Evolutionary conservation across 306 rosid genomes (phyloP).

Genomic region (Castanea sativa): DNA sequence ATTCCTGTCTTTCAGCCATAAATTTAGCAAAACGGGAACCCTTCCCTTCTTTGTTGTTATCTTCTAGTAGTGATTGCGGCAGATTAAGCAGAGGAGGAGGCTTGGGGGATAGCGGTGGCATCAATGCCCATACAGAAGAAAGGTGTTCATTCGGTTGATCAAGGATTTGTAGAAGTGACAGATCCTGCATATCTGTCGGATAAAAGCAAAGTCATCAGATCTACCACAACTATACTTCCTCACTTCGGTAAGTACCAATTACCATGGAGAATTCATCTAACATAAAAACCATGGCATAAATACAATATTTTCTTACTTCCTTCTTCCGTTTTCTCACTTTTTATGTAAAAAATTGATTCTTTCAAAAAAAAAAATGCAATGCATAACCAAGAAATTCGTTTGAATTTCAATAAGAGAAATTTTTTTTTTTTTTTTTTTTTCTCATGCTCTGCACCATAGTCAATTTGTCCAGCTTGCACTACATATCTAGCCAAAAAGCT

Average conservation of each 20-base stretch:
- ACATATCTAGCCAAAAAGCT: background rate
- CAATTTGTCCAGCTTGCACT: background rate
- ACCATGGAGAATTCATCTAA: background rate
- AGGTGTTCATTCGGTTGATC: constrained; percentile 65
- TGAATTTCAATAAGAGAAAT: background rate
- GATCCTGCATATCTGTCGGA: constrained; percentile 59
- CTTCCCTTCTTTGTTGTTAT: constrained; percentile 45
- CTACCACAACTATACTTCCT: background rate
- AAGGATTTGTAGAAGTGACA: constrained; percentile 53
- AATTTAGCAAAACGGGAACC: constrained; percentile 82
- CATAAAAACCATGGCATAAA: background rate
- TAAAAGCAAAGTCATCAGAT: constrained; percentile 19
- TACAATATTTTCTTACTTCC: background rate
- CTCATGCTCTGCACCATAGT: too few species aligned
- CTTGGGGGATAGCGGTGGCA: constrained; percentile 66
- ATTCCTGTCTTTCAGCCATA: constrained; percentile 64
- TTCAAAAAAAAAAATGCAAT: background rate
- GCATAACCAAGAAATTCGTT: background rate
- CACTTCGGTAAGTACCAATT: background rate
- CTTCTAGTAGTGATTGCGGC: constrained; percentile 37
- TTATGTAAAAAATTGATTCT: background rate
- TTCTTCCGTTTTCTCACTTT: background rate
- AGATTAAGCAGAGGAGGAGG: constrained; percentile 41
- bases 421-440: background rate
- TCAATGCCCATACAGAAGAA: constrained; percentile 82